Conservation (phyloP, 306 rosid species). For the Datisca glomerata region DNA sequence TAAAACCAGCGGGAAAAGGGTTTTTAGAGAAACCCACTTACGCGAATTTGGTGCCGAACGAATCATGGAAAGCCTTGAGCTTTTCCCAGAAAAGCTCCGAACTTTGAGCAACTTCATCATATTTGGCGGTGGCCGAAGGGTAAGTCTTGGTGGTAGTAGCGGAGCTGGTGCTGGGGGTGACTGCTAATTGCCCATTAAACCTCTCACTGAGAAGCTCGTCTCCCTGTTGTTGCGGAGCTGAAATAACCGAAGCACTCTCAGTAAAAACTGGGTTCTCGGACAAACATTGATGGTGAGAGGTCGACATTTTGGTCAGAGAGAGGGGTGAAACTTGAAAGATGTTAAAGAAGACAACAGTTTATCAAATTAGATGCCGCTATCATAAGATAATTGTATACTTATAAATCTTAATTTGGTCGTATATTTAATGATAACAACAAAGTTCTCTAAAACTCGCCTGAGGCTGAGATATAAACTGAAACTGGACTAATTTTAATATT, state of each 20-base stretch:
- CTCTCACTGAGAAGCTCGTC: slow-evolving; percentile 1
- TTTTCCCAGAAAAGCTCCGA: slow-evolving; percentile 45
- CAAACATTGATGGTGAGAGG: slow-evolving; percentile 6
- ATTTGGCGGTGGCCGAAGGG: slow-evolving; percentile 47
- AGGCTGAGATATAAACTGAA: too few relatives aligned
- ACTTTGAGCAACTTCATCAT: slow-evolving; percentile 36
- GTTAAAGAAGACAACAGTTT: too few relatives aligned
- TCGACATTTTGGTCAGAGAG: slow-evolving; percentile 17
- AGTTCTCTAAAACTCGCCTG: too few relatives aligned
- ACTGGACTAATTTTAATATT: too few relatives aligned
- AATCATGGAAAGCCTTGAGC: slow-evolving; percentile 53
- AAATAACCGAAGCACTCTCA: slow-evolving; percentile 15
- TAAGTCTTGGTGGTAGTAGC: slow-evolving; percentile 17
- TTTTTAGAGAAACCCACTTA: slow-evolving; percentile 6
- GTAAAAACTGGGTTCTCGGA: slow-evolving; percentile 14
- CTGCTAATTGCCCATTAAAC: slow-evolving; percentile 18
- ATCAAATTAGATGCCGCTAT: too few relatives aligned
- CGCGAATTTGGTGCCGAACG: slow-evolving; percentile 41
- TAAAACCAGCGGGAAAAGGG: not conserved
- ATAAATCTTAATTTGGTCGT: too few relatives aligned
- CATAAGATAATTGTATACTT: too few relatives aligned
- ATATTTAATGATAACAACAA: too few relatives aligned
- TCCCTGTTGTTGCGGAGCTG: slow-evolving; percentile 7
- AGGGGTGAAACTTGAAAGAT: too few relatives aligned
- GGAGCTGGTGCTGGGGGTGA: slow-evolving; percentile 2